phyloP scores from a whole-genome alignment of 139 green algal genomes.

The Bryopsis sp. region DNA sequence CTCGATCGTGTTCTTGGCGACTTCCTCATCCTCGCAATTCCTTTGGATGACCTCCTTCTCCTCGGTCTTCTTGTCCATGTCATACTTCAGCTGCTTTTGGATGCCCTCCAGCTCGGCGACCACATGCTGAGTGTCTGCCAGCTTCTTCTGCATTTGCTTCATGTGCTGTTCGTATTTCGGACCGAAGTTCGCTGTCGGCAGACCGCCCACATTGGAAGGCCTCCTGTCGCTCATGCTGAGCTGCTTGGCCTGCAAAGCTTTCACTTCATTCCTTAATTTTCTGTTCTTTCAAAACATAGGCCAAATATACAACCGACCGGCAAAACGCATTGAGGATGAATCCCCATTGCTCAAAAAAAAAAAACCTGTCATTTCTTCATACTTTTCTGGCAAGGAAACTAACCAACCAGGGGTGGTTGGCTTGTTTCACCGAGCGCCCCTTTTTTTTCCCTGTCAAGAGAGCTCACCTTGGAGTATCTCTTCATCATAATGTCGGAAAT shows the following conservation, averaged over 20 bases:
- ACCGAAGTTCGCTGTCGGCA: conserved; percentile 53
- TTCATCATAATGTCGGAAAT: conserved; percentile 92
- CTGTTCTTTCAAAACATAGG: too few species aligned
- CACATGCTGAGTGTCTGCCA: conserved; percentile 57
- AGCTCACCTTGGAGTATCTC: conserved; percentile 53
- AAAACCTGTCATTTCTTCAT: too few species aligned
- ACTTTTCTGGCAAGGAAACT: too few species aligned
- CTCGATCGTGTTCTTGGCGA: too few species aligned
- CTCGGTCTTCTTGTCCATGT: background rate
- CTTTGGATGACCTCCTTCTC: background rate
- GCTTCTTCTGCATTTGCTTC: conserved; percentile 60
- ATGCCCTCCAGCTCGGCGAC: conserved; percentile 27
- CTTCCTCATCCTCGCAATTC: too few species aligned
- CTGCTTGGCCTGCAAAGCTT: conserved; percentile 21
- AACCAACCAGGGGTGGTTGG: too few species aligned
- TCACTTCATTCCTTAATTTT: too few species aligned
- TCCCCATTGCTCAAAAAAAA: background rate
- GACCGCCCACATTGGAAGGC: conserved; percentile 17
- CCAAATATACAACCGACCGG: too few species aligned
- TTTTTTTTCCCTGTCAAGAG: too few species aligned
- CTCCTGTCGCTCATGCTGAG: conserved; percentile 9
- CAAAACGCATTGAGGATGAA: background rate
- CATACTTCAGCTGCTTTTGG: conserved; percentile 21
- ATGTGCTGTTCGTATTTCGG: conserved; percentile 84
- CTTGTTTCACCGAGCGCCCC: conserved; percentile 20